Evolutionary conservation across 352 stramenopile species (phyloP).

Genomic region (Phytophthora pseudosyringae): DNA sequence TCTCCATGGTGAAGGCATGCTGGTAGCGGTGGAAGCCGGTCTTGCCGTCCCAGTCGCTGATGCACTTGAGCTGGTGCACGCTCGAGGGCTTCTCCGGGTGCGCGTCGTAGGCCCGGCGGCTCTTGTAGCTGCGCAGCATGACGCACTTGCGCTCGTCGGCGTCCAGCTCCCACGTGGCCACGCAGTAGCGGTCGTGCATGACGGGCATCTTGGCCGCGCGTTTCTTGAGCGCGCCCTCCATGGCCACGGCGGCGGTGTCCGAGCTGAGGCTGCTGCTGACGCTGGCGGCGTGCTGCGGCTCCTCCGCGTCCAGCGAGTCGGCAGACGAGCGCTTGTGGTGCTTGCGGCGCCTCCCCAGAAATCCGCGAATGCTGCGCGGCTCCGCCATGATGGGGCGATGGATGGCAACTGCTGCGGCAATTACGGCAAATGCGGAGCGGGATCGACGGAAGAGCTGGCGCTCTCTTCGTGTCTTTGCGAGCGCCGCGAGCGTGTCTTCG

Average conservation of each 20-base stretch:
- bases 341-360: conserved; percentile 26
- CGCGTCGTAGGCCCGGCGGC: conserved; percentile 44
- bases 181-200: conserved; percentile 87
- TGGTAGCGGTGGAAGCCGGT: conserved; percentile 79
- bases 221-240: conserved; percentile 82
- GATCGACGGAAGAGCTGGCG: conserved; percentile 22
- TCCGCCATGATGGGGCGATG: conserved; percentile 14
- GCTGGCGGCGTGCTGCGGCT: conserved; percentile 1
- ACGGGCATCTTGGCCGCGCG: conserved; percentile 69
- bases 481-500: conserved; percentile 18
- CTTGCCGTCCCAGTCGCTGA: conserved; percentile 82
- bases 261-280: conserved; percentile 28
- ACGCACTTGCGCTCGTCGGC: conserved; percentile 53
- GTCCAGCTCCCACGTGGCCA: conserved; percentile 73
- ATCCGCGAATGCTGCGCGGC: conserved; percentile 32
- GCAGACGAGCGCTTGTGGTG: conserved; percentile 4
- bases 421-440: neutral
- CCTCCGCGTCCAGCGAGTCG: conserved; percentile 9
- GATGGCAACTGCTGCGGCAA: neutral
- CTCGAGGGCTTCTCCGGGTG: conserved; percentile 61
- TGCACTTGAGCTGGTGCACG: conserved; percentile 68
- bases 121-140: conserved; percentile 83
- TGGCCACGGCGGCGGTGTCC: conserved; percentile 21
- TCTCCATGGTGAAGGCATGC: conserved; percentile 78
- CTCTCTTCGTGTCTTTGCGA: conserved; percentile 28